Evolutionary conservation across 768 basidiomycete species (phyloP), one percentile per base, ranked within the genome.

Genomic region (Neoboletus brunneissimus): DNA sequence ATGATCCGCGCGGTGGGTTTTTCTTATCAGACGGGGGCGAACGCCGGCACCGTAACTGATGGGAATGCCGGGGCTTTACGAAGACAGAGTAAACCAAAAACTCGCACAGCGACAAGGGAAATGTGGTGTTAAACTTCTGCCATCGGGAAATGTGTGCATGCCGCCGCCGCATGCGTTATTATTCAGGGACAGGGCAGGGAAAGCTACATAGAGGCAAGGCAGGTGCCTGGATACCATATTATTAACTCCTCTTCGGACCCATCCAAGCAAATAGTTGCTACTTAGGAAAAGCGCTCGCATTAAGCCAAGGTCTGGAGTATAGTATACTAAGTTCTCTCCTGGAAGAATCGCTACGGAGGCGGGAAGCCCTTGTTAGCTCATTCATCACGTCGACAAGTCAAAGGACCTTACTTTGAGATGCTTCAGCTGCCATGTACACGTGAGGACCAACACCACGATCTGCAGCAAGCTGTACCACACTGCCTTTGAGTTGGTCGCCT

Each of bases 401-500:
- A 27, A 32, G 8, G 16, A 34, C 73, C 83, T 67, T 64, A 93
- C 91, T 78, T 86, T 91, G 56, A 99, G 77, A 80, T 98, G 91
- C 67, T 91, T 79, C 68, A 97, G 76, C 72, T 98, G 97, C 95
- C 96, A 98, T 31, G 83, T 78, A 65, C 92, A 98, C 2, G 95
- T 96, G 18, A 76, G 82, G 44, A 98, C 72, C 42, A 99, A 74
- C 12, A 96, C 87, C 15, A 81, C 73, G 55, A 98, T 92, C 78
- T 99, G 96, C 34, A 84, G 80, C 27, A 98, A 46, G 65, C 87
- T 94, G 73, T 97, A 98, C 92, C 93, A 98, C 44, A 98, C 90
- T 1, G 97, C 94, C 57, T 87, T 77, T n/a, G 87, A 76, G 74
- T 99, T 99, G 38, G 93, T 96, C 16, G 74, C 72, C 73, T 99